These are phyloP conservation scores for Teunomyces lycoperdinae DNA, from an alignment of 805 yeast genomes.

Conservation along the genomic window DNA sequence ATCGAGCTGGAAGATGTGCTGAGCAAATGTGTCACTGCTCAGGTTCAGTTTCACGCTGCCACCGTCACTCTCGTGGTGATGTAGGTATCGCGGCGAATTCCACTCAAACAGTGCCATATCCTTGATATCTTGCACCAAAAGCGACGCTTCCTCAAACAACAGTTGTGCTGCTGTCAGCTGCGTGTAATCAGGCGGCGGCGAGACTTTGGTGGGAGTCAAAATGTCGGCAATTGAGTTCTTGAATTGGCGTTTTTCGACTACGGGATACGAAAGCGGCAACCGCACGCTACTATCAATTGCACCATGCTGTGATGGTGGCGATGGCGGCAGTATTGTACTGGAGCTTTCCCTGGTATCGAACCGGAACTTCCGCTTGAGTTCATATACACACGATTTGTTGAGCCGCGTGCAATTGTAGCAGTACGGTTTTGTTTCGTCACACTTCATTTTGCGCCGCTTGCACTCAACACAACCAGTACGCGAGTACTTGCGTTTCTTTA, in stretches of 20 bases:
- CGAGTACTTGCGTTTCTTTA: conserved; percentile 38
- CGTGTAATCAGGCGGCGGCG: conserved; percentile 2
- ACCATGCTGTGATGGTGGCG: neutral
- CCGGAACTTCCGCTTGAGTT: conserved; percentile 11
- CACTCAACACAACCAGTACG: conserved; percentile 44
- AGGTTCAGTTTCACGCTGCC: conserved; percentile 5
- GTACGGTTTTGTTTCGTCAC: conserved; percentile 38
- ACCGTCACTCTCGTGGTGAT: neutral
- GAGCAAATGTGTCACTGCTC: conserved; percentile 16
- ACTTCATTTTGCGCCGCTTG: conserved; percentile 42
- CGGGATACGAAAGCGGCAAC: neutral
- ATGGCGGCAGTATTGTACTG: neutral
- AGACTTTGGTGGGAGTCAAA: conserved; percentile 5
- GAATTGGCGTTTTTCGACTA: conserved; percentile 3
- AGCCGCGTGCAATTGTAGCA: conserved; percentile 37
- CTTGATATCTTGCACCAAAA: conserved; percentile 32
- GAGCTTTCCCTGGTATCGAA: neutral
- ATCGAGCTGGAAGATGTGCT: conserved; percentile 17
- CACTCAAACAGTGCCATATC: conserved; percentile 18
- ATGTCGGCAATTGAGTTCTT: conserved; percentile 13
- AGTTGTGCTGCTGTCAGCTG: conserved; percentile 13
- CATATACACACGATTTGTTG: conserved; percentile 30
- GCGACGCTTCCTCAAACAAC: conserved; percentile 33
- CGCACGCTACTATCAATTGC: neutral
- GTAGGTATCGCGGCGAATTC: neutral